Percentiles rank a stretch among this genome's conserved stretches.
These are phyloP conservation scores for Guillardia theta DNA, from an alignment of 78 protist genomes.

Conservation along the genomic window DNA sequence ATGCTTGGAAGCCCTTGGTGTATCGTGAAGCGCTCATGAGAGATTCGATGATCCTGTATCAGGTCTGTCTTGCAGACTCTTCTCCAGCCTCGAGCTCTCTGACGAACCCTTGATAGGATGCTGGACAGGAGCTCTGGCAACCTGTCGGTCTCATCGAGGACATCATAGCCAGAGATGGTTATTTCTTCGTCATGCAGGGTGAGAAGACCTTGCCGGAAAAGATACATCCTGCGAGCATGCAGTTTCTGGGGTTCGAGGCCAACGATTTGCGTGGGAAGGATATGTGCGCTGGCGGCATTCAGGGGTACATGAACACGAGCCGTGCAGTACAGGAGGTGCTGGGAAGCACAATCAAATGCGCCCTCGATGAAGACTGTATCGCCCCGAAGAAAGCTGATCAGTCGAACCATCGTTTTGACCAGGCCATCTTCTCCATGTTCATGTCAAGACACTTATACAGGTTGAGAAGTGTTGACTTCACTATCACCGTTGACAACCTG, in stretches of 20 bases:
- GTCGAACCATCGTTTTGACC: background rate
- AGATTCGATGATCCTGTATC: no score
- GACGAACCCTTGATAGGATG: no score
- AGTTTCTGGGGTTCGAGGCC: background rate
- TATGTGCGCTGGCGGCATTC: slow-evolving; percentile 7
- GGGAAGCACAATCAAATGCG: background rate
- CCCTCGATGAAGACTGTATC: background rate
- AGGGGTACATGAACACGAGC: background rate
- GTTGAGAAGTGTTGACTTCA: background rate
- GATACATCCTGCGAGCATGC: background rate
- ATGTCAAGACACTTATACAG: background rate
- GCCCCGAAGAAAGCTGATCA: background rate
- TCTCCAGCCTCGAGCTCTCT: no score
- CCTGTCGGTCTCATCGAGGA: background rate
- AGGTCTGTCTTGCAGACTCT: no score
- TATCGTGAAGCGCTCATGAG: no score
- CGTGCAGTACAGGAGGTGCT: background rate
- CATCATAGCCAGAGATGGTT: background rate
- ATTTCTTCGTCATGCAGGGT: background rate
- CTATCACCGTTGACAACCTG: background rate
- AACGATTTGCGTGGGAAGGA: background rate
- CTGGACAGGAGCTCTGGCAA: slow-evolving; percentile 20
- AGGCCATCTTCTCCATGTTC: background rate
- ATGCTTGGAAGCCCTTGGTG: background rate
- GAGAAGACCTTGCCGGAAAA: background rate